Evolutionary conservation across 2,329 filamentous ascomycete species (phyloP), one percentile per base, ranked within the genome.

Genomic region (Alternaria angustiovoidea): DNA sequence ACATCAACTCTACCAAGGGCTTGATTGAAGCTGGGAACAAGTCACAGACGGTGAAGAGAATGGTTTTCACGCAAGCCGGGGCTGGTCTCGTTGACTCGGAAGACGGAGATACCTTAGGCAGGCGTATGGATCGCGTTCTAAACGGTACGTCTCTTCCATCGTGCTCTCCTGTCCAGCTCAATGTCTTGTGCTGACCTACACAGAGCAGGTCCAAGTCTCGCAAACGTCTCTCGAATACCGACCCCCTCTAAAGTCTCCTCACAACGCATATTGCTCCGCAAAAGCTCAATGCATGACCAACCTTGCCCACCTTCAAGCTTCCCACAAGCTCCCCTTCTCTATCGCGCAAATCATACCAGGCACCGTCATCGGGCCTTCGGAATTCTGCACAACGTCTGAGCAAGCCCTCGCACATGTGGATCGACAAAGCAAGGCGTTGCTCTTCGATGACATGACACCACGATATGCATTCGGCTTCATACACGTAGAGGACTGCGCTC

Each of bases 391-490:
- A 18, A 69, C 67, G 2, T 53, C 68, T 2, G 47, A 60, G 0
- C 51, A 70, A 51, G 74, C 71, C 0, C 44, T 59, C 22, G 57
- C 55, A 16, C 60, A 68, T 3, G 69, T 78, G 62, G 75, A 78
- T 48, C 72, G 75, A 22, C 75, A 77, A 65, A 72, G 66, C 2
- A 66, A 67, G 30, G 74, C 74, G 1, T 56, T 77, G 4, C 57
- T 78, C 1, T 78, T 78, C 60, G 69, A 75, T 36, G 69, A 69
- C 9, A 57, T 65, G 7, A 67, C 68, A 11, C 72, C 75, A 3
- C 65, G 70, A 8, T 77, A 78, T 59, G 67, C 68, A 6, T 78
- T 78, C 52, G 74, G 74, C 3, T 78, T 78, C n/a, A 73, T 77
- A 26, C 67, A 75, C 39, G 67, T 77, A 1, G 47, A 68, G 6